Conservation (phyloP, 768 basidiomycete genomes). For the Boletus reticuloceps region DNA sequence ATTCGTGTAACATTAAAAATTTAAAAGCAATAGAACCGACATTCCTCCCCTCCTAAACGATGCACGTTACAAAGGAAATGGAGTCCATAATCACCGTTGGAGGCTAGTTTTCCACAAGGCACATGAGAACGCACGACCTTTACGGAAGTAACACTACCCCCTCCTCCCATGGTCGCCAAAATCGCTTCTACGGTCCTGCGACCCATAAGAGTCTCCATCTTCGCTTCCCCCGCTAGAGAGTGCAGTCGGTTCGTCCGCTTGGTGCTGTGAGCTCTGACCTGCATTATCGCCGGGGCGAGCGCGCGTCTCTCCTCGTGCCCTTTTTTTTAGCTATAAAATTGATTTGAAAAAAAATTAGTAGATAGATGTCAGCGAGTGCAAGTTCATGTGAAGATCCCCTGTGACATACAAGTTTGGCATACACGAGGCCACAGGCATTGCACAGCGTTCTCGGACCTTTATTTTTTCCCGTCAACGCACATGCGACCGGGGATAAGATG, state of each 20-base stretch:
- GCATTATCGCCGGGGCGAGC: slow-evolving; percentile 25
- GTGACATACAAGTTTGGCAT: slow-evolving; percentile 75
- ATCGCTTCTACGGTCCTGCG: slow-evolving; percentile 34
- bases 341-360: slow-evolving; percentile 7
- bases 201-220: slow-evolving; percentile 33
- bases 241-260: slow-evolving; percentile 23
- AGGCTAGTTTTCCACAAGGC: slow-evolving; percentile 9
- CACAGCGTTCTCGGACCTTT: slow-evolving; percentile 79
- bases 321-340: slow-evolving; percentile 30
- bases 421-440: slow-evolving; percentile 85
- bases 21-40: slow-evolving; percentile 3
- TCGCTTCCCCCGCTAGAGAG: slow-evolving; percentile 33
- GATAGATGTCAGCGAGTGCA: slow-evolving; percentile 19
- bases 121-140: slow-evolving; percentile 20
- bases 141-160: slow-evolving; percentile 24
- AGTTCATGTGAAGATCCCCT: slow-evolving; percentile 18
- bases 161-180: slow-evolving; percentile 35
- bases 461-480: slow-evolving; percentile 25
- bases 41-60: slow-evolving; percentile 1
- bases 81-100: slow-evolving; percentile 18
- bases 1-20: slow-evolving; percentile 13
- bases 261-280: slow-evolving; percentile 31
- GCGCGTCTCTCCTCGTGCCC: slow-evolving; percentile 33
- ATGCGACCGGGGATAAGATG: slow-evolving; percentile 21
- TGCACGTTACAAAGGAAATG: slow-evolving; percentile 15